Conservation (phyloP, 805 yeast genomes). For the Nakazawaea ishiwadae region DNA sequence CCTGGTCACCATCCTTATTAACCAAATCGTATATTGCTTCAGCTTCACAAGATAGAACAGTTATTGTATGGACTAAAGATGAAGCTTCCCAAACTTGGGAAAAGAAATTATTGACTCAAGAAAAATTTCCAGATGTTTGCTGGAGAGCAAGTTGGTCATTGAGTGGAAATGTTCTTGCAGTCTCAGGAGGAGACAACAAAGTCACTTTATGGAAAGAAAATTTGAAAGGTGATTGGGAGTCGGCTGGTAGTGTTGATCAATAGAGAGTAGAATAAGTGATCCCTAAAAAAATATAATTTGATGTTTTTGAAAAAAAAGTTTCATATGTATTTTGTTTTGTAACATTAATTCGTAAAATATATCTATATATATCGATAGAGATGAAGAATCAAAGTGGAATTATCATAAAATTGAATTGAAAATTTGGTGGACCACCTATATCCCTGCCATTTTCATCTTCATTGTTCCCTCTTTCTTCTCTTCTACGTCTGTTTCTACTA, state of each 20-base stretch:
- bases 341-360: background rate
- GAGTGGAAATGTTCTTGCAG: conserved; percentile 92
- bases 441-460: conserved; percentile 2
- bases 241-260: conserved; percentile 94
- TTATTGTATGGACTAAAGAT: conserved; percentile 91
- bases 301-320: too few relatives aligned
- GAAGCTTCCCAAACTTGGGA: conserved; percentile 62
- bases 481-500: conserved; percentile 18
- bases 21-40: conserved; percentile 88
- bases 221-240: conserved; percentile 90
- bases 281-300: too few relatives aligned
- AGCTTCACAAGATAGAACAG: conserved; percentile 95
- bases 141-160: conserved; percentile 99
- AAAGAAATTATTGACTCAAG: conserved; percentile 66
- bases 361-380: too few relatives aligned
- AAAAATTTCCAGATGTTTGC: conserved; percentile 91
- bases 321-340: too few relatives aligned
- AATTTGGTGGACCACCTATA: conserved; percentile 12
- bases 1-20: conserved; percentile 93
- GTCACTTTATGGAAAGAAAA: conserved; percentile 96
- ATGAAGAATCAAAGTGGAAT: conserved; percentile 17
- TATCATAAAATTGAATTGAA: conserved; percentile 23
- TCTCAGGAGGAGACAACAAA: conserved; percentile 93
- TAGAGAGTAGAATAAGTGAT: conserved; percentile 28
- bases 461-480: conserved; percentile 8